Conservation (phyloP, 129 eudicot species). For the Flaveria brownii region DNA sequence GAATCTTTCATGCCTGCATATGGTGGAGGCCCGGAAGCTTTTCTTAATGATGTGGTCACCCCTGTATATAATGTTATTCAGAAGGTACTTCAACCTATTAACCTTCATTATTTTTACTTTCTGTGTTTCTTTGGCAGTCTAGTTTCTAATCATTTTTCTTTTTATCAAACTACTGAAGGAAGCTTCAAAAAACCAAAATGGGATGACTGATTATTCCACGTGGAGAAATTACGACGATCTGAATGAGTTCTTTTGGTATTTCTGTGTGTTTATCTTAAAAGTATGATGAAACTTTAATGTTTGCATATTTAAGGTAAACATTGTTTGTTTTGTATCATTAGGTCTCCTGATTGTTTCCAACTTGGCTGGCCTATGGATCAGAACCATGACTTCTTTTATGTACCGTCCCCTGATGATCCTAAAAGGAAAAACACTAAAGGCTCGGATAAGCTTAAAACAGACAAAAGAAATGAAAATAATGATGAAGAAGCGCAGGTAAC, state of each 20-base stretch:
- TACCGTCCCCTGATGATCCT: slow-evolving; percentile 40
- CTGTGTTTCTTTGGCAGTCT: not conserved
- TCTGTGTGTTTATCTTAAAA: not conserved
- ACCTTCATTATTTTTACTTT: not conserved
- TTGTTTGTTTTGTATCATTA: slow-evolving; percentile 33
- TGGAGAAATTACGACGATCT: slow-evolving; percentile 99
- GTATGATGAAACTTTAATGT: not conserved
- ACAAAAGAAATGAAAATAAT: slow-evolving; percentile 36
- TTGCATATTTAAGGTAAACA: slow-evolving; percentile 5
- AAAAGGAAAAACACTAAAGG: slow-evolving; percentile 37
- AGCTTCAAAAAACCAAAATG: slow-evolving; percentile 82
- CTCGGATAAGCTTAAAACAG: slow-evolving; percentile 24
- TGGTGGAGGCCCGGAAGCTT: slow-evolving; percentile 68
- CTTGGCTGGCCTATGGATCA: slow-evolving; percentile 93
- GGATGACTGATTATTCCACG: slow-evolving; percentile 83
- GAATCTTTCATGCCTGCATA: slow-evolving; percentile 78
- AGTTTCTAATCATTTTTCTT: slow-evolving; percentile 33
- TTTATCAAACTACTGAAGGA: slow-evolving; percentile 60
- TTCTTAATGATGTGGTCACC: slow-evolving; percentile 62
- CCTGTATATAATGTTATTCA: slow-evolving; percentile 76
- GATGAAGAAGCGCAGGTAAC: slow-evolving; percentile 74
- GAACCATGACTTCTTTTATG: slow-evolving; percentile 85
- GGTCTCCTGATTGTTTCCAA: slow-evolving; percentile 87
- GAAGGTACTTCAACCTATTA: slow-evolving; percentile 49
- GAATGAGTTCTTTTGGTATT: slow-evolving; percentile 87